Evolutionary conservation across 345 rosid species (phyloP).

Genomic region (Trapa bicornis): DNA sequence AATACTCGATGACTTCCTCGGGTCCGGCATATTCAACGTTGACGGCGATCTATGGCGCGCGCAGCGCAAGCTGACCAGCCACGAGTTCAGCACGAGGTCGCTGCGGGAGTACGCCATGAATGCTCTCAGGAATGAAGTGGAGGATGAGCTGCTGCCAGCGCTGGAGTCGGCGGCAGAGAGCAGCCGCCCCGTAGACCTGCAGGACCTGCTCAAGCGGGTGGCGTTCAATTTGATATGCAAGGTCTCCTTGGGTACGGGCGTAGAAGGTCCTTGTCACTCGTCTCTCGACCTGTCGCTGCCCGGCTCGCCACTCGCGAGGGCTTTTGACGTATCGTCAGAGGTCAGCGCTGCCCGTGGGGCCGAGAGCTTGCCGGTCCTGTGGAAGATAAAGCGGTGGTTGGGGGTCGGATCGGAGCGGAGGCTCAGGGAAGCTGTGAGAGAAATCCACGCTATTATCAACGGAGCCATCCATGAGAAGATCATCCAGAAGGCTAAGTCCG

Average conservation of each 20-base stretch:
- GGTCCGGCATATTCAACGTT: slow-evolving; percentile 57
- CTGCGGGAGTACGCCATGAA: slow-evolving; percentile 27
- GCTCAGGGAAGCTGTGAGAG: slow-evolving; percentile 32
- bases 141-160: slow-evolving; percentile 30
- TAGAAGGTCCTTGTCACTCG: slow-evolving; percentile 16
- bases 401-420: slow-evolving; percentile 44
- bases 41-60: slow-evolving; percentile 49
- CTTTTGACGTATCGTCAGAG: slow-evolving; percentile 47
- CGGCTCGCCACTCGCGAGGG: slow-evolving; percentile 21
- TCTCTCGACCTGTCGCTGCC: slow-evolving; percentile 26
- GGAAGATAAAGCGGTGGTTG: slow-evolving; percentile 54
- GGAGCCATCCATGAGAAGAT: slow-evolving; percentile 23
- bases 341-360: slow-evolving; percentile 47
- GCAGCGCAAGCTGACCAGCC: slow-evolving; percentile 48
- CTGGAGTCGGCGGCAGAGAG: slow-evolving; percentile 23
- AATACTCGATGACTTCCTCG: slow-evolving; percentile 69
- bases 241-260: slow-evolving; percentile 30
- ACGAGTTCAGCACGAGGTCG: slow-evolving; percentile 33
- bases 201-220: slow-evolving; percentile 43
- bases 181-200: slow-evolving; percentile 30
- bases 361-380: slow-evolving; percentile 32
- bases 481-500: slow-evolving; percentile 9
- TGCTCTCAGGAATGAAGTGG: slow-evolving; percentile 29
- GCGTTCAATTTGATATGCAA: slow-evolving; percentile 36
- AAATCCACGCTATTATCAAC: slow-evolving; percentile 18